Conservation (phyloP, 2,329 filamentous ascomycete genomes). For the Penicillium sp. region DNA sequence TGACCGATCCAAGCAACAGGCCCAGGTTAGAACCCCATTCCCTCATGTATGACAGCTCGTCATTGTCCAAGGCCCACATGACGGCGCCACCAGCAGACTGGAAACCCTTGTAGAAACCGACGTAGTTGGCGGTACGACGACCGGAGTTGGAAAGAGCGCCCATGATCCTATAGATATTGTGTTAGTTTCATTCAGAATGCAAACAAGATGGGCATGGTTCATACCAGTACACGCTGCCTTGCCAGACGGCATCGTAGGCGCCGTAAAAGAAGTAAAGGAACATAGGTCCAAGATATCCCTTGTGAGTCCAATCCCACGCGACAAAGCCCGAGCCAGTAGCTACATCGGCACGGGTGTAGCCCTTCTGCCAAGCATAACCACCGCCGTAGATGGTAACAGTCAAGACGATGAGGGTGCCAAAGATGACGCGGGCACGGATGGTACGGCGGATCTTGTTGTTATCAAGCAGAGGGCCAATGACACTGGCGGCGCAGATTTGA, state of each 20-base stretch:
- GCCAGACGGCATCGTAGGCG: constrained; percentile 65
- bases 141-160: constrained; percentile 81
- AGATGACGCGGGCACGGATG: constrained; percentile 57
- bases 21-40: constrained; percentile 69
- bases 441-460: constrained; percentile 51
- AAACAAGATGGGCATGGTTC: constrained; percentile 10
- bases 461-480: constrained; percentile 65
- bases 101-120: constrained; percentile 78
- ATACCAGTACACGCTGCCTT: constrained; percentile 73
- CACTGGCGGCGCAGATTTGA: constrained; percentile 63
- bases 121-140: constrained; percentile 78
- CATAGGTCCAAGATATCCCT: constrained; percentile 19
- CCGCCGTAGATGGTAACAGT: constrained; percentile 69
- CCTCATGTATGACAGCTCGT: constrained; percentile 56
- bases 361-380: constrained; percentile 50
- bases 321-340: background rate
- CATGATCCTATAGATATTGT: constrained; percentile 59
- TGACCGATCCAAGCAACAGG: constrained; percentile 54
- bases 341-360: constrained; percentile 9
- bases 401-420: constrained; percentile 52
- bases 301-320: constrained; percentile 17
- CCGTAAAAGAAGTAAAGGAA: constrained; percentile 57
- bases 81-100: constrained; percentile 74
- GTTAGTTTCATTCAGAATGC: background rate
- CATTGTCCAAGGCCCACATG: constrained; percentile 35